Evolutionary conservation across 306 rosid genomes (phyloP).

Genomic region (Rosa lucieae): DNA sequence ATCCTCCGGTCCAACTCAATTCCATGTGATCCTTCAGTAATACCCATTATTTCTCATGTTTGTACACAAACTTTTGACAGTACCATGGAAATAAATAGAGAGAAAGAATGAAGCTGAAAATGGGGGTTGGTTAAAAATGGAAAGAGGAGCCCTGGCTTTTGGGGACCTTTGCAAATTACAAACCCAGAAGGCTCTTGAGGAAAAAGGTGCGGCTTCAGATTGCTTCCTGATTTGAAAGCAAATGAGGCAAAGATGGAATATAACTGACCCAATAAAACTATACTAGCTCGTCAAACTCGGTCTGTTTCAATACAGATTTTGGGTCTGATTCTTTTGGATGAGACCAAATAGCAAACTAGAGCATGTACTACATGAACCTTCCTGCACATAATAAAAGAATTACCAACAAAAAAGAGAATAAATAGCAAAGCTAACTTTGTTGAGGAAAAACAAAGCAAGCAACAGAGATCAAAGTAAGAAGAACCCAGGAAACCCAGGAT

Average conservation of each 20-base stretch:
- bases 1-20: neutral
- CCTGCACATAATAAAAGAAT: neutral
- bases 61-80: neutral
- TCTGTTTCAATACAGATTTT: neutral
- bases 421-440: neutral
- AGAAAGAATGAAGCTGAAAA: neutral
- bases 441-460: neutral
- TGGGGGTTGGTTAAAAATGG: neutral
- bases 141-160: neutral
- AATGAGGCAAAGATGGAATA: neutral
- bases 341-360: neutral
- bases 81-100: neutral
- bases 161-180: neutral
- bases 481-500: slow-evolving; percentile 90
- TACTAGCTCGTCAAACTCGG: neutral
- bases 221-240: neutral
- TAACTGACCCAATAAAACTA: neutral
- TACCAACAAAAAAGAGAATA: neutral
- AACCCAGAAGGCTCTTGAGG: neutral
- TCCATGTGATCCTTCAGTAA: slow-evolving; percentile 5
- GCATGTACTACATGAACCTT: neutral
- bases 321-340: neutral
- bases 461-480: slow-evolving; percentile 37
- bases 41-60: neutral
- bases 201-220: neutral